phyloP scores from a whole-genome alignment of 2,329 filamentous ascomycete species.

The Annulohypoxylon truncatum region DNA sequence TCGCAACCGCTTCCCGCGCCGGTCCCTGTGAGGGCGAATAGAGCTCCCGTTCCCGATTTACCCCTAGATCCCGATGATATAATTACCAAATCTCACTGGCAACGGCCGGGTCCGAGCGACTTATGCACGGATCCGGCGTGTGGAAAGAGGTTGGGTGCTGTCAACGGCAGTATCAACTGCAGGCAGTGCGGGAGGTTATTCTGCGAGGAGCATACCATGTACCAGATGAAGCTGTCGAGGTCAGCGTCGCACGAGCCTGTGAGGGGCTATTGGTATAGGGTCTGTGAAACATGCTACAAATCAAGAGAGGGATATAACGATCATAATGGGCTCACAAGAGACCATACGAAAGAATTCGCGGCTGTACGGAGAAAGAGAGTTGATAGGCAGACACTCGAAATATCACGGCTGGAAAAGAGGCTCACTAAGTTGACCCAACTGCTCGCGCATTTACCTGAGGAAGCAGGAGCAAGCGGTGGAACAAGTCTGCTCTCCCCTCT shows the following conservation, averaged over 20 bases:
- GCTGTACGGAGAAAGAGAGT: constrained; percentile 79
- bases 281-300: constrained; percentile 99
- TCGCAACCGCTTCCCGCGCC: constrained; percentile 58
- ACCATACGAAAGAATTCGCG: constrained; percentile 79
- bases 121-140: constrained; percentile 89
- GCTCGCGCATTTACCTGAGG: constrained; percentile 78
- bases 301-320: constrained; percentile 96
- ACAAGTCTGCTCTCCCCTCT: constrained; percentile 69
- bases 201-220: constrained; percentile 98
- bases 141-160: constrained; percentile 79
- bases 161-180: constrained; percentile 90
- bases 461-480: constrained; percentile 58
- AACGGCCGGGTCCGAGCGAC: constrained; percentile 78
- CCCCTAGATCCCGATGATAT: constrained; percentile 85
- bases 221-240: constrained; percentile 96
- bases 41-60: constrained; percentile 53
- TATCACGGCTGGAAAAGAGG: constrained; percentile 90
- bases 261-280: constrained; percentile 90
- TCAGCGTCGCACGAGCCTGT: constrained; percentile 91
- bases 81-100: constrained; percentile 91
- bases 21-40: constrained; percentile 50
- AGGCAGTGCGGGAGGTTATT: constrained; percentile 92
- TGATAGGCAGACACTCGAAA: constrained; percentile 87
- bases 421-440: constrained; percentile 90
- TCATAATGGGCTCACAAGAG: constrained; percentile 75